These are phyloP conservation scores for Hypoxylon sp. DNA, from an alignment of 2,329 filamentous ascomycete species.

Conservation along the genomic window DNA sequence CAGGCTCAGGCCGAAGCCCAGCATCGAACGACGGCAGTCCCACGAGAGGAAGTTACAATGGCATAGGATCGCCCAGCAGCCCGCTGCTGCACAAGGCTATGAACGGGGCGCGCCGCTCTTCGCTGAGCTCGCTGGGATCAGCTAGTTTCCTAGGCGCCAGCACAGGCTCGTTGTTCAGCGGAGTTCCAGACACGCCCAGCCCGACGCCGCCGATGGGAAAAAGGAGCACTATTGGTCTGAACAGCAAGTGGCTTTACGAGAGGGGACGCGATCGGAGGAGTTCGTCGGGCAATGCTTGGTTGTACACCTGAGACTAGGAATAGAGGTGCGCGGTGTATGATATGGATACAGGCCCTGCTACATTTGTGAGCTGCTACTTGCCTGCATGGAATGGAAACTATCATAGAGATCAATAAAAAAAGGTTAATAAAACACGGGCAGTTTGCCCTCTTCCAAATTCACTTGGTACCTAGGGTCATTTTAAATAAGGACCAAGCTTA, in stretches of 20 bases:
- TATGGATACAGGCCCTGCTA: slow-evolving; percentile 15
- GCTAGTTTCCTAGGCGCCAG: slow-evolving; percentile 69
- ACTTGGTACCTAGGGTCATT: background rate
- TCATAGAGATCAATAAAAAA: slow-evolving; percentile 30
- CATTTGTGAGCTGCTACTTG: slow-evolving; percentile 3
- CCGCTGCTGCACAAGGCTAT: slow-evolving; percentile 79
- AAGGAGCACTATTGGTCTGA: slow-evolving; percentile 81
- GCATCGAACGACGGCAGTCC: slow-evolving; percentile 52
- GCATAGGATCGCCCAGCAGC: slow-evolving; percentile 64
- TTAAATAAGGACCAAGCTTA: background rate
- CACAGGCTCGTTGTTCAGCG: slow-evolving; percentile 65
- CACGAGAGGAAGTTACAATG: slow-evolving; percentile 45
- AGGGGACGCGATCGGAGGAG: slow-evolving; percentile 72
- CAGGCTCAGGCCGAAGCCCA: slow-evolving; percentile 71
- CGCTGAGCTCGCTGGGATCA: slow-evolving; percentile 63
- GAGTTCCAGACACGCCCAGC: slow-evolving; percentile 77
- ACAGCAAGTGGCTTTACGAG: slow-evolving; percentile 96
- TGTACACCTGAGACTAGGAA: slow-evolving; percentile 38
- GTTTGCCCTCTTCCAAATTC: background rate
- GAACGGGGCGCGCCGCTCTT: slow-evolving; percentile 69
- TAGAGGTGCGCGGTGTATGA: slow-evolving; percentile 17
- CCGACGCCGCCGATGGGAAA: slow-evolving; percentile 73
- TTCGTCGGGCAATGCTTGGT: slow-evolving; percentile 63
- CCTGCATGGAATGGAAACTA: slow-evolving; percentile 7
- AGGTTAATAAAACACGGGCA: slow-evolving; percentile 9